Evolutionary conservation across 257 asterid genomes (phyloP), one percentile per base, ranked within the genome.

Genomic region (Coffea eugenioides): DNA sequence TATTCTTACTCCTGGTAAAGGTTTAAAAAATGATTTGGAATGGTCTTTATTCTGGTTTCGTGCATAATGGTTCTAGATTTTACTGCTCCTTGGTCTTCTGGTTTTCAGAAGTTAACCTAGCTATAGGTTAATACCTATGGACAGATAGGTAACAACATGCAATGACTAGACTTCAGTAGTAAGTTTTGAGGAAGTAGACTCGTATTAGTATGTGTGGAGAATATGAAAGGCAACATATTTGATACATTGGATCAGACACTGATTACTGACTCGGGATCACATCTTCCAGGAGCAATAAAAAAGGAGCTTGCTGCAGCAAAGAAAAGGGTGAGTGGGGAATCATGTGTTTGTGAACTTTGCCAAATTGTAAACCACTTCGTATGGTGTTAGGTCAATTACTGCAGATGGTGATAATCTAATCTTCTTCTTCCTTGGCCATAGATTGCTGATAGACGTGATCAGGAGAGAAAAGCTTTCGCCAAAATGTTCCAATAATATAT

Each of bases 291-390:
- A 43, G 94, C 92, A 78, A 95, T 95, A 64, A 93, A 88, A 75
- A 95, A 88, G 83, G 97, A 93, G 88, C 75, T 88, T 80, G 90
- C 93, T 66, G 88, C 96, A 78, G 92, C 94, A 78, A 93, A 90
- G 90, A 91, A 87, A 90, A 95, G 89, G 98, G 99, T 92, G 77
- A 82, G 74, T 71, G 49, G 41, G 52, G 27, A 43, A 16, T 51
- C 31, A 25, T 0, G 6, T 49, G 31, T 31, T 72, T 5, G 46
- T 62, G 77, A 4, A 18, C 64, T 67, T 54, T 52, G 23, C 8
- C 48, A 9, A 36, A 18, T 20, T 9, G 36, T n/a, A 20, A 27
- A 7, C 36, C 12, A 18, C 72, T 74, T 25, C n/a, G 20, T 43
- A 68, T 75, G 16, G 52, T 57, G 59, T 45, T 39, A 20, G 13